These are phyloP conservation scores for Fulvia fulva DNA, from an alignment of 2,329 filamentous ascomycete genomes.

Conservation along the genomic window DNA sequence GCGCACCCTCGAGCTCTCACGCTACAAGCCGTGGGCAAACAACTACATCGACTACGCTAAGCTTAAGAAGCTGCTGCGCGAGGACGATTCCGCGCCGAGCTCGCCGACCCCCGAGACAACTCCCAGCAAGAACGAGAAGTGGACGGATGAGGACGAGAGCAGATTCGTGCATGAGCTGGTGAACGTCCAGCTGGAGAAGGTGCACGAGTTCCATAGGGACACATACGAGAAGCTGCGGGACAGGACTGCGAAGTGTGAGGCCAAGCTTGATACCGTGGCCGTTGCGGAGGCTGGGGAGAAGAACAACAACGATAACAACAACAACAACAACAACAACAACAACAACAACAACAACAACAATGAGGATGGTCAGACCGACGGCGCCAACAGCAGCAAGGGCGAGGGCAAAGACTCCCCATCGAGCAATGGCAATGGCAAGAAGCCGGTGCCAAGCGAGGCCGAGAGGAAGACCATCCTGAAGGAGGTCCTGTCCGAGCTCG, in stretches of 20 bases:
- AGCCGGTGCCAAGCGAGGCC: conserved; percentile 36
- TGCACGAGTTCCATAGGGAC: conserved; percentile 80
- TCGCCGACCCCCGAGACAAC: conserved; percentile 50
- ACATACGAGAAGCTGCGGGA: conserved; percentile 80
- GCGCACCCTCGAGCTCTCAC: conserved; percentile 73
- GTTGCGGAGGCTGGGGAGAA: conserved; percentile 34
- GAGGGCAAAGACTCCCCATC: background rate
- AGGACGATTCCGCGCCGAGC: conserved; percentile 50
- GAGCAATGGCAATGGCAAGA: conserved; percentile 31
- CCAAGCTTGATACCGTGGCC: conserved; percentile 57
- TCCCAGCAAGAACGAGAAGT: conserved; percentile 51
- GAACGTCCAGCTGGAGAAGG: conserved; percentile 92
- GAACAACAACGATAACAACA: conserved; percentile 13
- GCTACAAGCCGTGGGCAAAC: conserved; percentile 84
- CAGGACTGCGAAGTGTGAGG: conserved; percentile 67
- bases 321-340: conserved; percentile 25
- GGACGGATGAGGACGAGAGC: conserved; percentile 93
- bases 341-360: conserved; percentile 2
- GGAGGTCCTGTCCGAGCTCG: conserved; percentile 73
- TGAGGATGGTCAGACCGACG: conserved; percentile 9
- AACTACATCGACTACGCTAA: conserved; percentile 95
- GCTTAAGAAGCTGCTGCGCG: conserved; percentile 83
- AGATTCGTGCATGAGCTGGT: conserved; percentile 92
- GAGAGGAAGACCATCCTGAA: conserved; percentile 55
- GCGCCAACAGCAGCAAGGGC: conserved; percentile 12